A percentile compares a stretch with the other conserved stretches of the same genome.
Conservation (phyloP, 2,329 filamentous ascomycete species). For the Pseudocercospora vitis region DNA sequence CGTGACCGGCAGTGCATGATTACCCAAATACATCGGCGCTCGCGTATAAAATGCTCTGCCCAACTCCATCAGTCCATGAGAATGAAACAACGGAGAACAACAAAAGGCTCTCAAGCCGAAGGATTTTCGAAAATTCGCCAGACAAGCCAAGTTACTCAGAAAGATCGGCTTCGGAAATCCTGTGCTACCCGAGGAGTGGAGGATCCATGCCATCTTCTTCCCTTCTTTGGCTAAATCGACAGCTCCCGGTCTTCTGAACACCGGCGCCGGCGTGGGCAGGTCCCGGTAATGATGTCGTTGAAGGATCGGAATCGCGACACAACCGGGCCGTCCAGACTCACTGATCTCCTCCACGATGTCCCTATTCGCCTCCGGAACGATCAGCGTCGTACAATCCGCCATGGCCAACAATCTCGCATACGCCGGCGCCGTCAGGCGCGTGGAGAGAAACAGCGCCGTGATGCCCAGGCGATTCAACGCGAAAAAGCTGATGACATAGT, state of each 20-base stretch:
- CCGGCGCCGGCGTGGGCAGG: conserved; percentile 12
- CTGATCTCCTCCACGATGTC: conserved; percentile 37
- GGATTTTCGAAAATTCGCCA: conserved; percentile 51
- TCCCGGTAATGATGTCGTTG: conserved; percentile 30
- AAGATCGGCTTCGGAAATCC: conserved; percentile 45
- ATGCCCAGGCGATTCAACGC: conserved; percentile 58
- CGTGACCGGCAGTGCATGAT: conserved; percentile 57
- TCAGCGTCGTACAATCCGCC: conserved; percentile 38
- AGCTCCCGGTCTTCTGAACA: conserved; percentile 14
- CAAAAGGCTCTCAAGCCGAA: conserved; percentile 54
- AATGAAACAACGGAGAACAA: conserved; percentile 60
- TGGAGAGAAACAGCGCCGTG: conserved; percentile 56
- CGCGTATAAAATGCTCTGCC: conserved; percentile 55
- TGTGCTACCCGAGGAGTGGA: conserved; percentile 38
- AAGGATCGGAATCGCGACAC: conserved; percentile 34
- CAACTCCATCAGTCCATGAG: conserved; percentile 58
- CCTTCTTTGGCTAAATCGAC: conserved; percentile 31
- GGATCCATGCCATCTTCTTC: conserved; percentile 44
- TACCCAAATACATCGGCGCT: conserved; percentile 56
- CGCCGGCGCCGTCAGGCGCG: conserved; percentile 53
- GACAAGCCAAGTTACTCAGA: conserved; percentile 54
- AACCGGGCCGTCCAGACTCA: conserved; percentile 31
- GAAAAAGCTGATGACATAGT: conserved; percentile 56
- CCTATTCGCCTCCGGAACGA: conserved; percentile 30
- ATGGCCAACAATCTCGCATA: conserved; percentile 50